phyloP scores from a whole-genome alignment of 1,139 yeast genomes.

The Candida sojae region DNA sequence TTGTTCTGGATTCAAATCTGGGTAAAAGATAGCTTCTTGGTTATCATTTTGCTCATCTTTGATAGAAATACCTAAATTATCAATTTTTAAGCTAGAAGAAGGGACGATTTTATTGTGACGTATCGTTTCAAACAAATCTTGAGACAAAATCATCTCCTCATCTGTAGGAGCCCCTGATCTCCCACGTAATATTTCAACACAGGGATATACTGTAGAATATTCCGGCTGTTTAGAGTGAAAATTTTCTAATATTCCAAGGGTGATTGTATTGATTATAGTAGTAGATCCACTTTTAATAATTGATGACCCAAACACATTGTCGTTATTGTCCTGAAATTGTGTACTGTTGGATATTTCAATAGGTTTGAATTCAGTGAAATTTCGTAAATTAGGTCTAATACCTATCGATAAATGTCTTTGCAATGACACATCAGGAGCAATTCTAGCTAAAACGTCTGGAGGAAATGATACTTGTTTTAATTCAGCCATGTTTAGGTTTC shows the following conservation, averaged over 20 bases:
- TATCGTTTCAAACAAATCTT: constrained; percentile 60
- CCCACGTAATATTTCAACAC: constrained; percentile 80
- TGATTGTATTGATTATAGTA: constrained; percentile 71
- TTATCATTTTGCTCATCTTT: constrained; percentile 31
- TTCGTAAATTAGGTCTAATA: constrained; percentile 70
- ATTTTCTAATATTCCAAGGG: constrained; percentile 66
- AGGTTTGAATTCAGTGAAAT: constrained; percentile 71
- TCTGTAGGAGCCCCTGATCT: constrained; percentile 81
- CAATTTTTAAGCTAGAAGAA: constrained; percentile 44
- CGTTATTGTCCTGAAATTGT: constrained; percentile 32
- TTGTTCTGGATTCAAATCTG: constrained; percentile 30
- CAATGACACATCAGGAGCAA: constrained; percentile 83
- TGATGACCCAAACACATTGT: constrained; percentile 66
- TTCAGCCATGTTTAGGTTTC: constrained; percentile 11
- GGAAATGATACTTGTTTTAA: constrained; percentile 59
- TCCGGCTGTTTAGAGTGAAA: constrained; percentile 23
- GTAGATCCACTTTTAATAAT: constrained; percentile 76
- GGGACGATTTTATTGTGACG: constrained; percentile 57
- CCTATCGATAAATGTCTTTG: constrained; percentile 77
- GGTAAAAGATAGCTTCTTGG: constrained; percentile 37
- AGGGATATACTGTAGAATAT: constrained; percentile 63
- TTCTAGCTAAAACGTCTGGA: constrained; percentile 78
- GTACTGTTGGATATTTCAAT: constrained; percentile 35
- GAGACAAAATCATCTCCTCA: constrained; percentile 85
- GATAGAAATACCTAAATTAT: constrained; percentile 52